Evolutionary conservation across 2,329 filamentous ascomycete genomes (phyloP).

Genomic region (Rutstroemia sp.): DNA sequence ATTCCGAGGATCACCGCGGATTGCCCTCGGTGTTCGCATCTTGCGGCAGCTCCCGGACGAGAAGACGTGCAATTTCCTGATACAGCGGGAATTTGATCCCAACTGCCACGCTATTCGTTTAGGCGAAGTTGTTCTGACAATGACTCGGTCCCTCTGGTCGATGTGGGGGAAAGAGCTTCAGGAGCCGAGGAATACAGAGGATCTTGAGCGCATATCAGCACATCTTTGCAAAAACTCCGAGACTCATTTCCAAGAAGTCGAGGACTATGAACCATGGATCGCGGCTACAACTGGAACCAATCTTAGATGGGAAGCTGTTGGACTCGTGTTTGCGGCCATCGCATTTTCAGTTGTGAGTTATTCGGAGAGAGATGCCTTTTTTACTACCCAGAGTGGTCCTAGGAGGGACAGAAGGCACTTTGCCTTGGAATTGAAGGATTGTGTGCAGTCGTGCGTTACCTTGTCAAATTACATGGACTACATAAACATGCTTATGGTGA

Average conservation of each 20-base stretch:
- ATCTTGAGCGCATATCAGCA: constrained; percentile 20
- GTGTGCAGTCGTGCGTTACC: constrained; percentile 31
- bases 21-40: constrained; percentile 23
- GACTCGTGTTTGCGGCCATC: constrained; percentile 21
- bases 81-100: constrained; percentile 21
- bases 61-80: constrained; percentile 22
- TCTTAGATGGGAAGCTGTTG: constrained; percentile 29
- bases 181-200: constrained; percentile 18
- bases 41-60: constrained; percentile 23
- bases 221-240: constrained; percentile 26
- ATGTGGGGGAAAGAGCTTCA: constrained; percentile 18
- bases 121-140: constrained; percentile 12
- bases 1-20: constrained; percentile 17
- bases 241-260: constrained; percentile 21
- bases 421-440: constrained; percentile 27
- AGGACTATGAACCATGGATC: constrained; percentile 26
- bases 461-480: constrained; percentile 30
- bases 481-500: constrained; percentile 35
- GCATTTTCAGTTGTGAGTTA: constrained; percentile 17
- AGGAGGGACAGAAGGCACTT: constrained; percentile 22
- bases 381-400: constrained; percentile 20
- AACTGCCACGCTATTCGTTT: constrained; percentile 11
- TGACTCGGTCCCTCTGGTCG: constrained; percentile 21
- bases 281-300: constrained; percentile 22
- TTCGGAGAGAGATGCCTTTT: constrained; percentile 21